Evolutionary conservation across 2,329 filamentous ascomycete genomes (phyloP).

Genomic region (Dactylellina leptospora): DNA sequence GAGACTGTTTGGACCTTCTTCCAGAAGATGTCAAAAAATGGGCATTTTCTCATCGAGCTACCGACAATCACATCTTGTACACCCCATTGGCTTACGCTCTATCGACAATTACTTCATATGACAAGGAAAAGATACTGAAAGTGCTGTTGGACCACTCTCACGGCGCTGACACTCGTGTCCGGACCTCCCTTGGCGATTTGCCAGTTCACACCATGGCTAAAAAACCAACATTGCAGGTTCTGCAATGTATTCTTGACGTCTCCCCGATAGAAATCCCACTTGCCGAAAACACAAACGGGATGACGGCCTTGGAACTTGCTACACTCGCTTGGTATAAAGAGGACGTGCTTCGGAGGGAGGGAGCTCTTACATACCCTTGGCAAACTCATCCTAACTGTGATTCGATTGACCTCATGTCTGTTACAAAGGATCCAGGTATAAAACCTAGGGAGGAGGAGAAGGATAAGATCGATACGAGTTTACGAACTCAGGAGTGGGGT

Average conservation of each 20-base stretch:
- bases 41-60: constrained; percentile 68
- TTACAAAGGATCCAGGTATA: background rate
- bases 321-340: constrained; percentile 14
- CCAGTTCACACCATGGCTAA: constrained; percentile 59
- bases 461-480: background rate
- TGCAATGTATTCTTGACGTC: constrained; percentile 16
- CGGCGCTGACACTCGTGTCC: constrained; percentile 64
- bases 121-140: constrained; percentile 62
- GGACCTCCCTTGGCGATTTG: constrained; percentile 62
- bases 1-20: constrained; percentile 69
- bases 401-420: background rate
- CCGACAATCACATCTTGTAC: constrained; percentile 47
- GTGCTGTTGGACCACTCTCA: constrained; percentile 67
- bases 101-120: background rate
- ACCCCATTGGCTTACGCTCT: constrained; percentile 15
- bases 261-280: constrained; percentile 53
- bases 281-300: constrained; percentile 55
- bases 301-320: constrained; percentile 54
- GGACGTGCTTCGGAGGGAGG: background rate
- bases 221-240: background rate
- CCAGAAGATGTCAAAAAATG: constrained; percentile 67
- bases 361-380: background rate
- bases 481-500: constrained; percentile 8
- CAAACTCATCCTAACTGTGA: background rate
- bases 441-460: background rate